A percentile compares a stretch with the other conserved stretches of the same genome.
These are phyloP conservation scores for Schizophyllum amplum DNA, from an alignment of 1,284 basidiomycete genomes.

Conservation along the genomic window DNA sequence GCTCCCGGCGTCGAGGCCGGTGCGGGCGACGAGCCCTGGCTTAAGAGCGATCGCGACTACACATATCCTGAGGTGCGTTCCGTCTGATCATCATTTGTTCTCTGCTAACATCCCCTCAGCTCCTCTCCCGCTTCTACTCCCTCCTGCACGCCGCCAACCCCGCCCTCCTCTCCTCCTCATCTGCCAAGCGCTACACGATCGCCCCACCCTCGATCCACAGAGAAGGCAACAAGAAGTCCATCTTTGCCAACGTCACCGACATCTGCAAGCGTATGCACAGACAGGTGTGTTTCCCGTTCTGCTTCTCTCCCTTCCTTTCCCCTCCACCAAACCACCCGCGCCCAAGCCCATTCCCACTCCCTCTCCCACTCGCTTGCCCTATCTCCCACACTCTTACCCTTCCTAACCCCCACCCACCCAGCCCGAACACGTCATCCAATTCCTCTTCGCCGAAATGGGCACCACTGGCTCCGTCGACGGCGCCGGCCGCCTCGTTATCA, in stretches of 20 bases:
- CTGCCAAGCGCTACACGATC: conserved; percentile 93
- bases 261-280: conserved; percentile 99
- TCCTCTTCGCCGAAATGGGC: conserved; percentile 97
- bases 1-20: conserved; percentile 49
- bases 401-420: conserved; percentile 20
- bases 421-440: conserved; percentile 99
- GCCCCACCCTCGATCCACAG: conserved; percentile 93
- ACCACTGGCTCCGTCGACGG: conserved; percentile 96
- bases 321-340: too few species aligned
- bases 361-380: background rate
- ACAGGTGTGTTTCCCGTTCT: conserved; percentile 29
- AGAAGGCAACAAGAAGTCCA: conserved; percentile 95
- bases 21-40: conserved; percentile 77
- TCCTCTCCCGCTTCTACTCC: conserved; percentile 88
- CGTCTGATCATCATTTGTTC: background rate
- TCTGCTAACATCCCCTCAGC: conserved; percentile 36
- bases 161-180: conserved; percentile 70
- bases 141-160: conserved; percentile 92
- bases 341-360: too few species aligned
- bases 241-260: conserved; percentile 95
- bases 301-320: background rate
- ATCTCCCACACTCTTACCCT: background rate
- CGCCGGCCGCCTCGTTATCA: conserved; percentile 89
- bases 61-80: conserved; percentile 79
- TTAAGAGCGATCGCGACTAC: conserved; percentile 90